A percentile compares a stretch with the other conserved stretches of the same genome.
Evolutionary conservation across 1,284 basidiomycete genomes (phyloP).

Genomic region (Sporisorium reilianum): DNA sequence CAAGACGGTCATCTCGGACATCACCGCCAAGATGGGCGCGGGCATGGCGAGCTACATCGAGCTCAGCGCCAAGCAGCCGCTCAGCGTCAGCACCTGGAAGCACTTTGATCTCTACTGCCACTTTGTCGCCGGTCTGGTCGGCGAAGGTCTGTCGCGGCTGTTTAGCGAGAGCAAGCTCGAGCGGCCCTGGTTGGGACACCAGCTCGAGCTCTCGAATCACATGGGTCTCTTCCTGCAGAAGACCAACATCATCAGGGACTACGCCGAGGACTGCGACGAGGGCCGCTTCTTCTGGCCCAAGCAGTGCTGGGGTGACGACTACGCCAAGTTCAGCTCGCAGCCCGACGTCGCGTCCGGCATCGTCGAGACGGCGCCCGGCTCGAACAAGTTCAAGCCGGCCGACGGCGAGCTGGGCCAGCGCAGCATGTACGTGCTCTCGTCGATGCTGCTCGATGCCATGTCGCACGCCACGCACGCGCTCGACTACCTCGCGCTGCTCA

Average conservation of each 20-base stretch:
- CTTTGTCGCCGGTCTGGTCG: conserved; percentile 97
- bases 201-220: conserved; percentile 89
- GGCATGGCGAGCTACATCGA: conserved; percentile 91
- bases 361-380: conserved; percentile 51
- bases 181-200: conserved; percentile 79
- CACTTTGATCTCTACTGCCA: conserved; percentile 99
- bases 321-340: conserved; percentile 55
- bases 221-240: conserved; percentile 99
- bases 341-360: conserved; percentile 62
- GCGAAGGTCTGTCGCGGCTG: conserved; percentile 91
- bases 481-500: conserved; percentile 88
- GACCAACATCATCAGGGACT: conserved; percentile 97
- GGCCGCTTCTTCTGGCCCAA: conserved; percentile 93
- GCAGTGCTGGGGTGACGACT: conserved; percentile 81
- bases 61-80: conserved; percentile 44
- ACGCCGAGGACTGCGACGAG: conserved; percentile 89
- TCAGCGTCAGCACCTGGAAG: conserved; percentile 68
- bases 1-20: conserved; percentile 84
- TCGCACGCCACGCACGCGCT: conserved; percentile 85
- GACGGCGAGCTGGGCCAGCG: conserved; percentile 56
- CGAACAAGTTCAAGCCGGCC: conserved; percentile 38
- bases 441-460: conserved; percentile 90
- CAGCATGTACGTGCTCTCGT: conserved; percentile 72
- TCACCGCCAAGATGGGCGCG: conserved; percentile 78
- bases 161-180: conserved; percentile 91